Evolutionary conservation across 2,329 filamentous ascomycete species (phyloP).

Genomic region (Trichoderma polysporum): DNA sequence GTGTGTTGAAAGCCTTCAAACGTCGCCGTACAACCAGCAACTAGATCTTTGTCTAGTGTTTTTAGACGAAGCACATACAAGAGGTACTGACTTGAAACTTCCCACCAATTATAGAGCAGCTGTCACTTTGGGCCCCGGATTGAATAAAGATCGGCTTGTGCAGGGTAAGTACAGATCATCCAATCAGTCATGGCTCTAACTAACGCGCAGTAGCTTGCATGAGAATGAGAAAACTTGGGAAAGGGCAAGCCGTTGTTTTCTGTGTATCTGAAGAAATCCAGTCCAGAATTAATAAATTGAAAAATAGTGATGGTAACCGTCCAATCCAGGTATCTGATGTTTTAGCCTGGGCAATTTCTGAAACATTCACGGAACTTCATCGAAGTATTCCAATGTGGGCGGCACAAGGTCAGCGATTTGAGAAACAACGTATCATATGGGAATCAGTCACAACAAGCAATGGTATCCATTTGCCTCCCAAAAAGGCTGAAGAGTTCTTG

Average conservation of each 20-base stretch:
- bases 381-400: conserved; percentile 59
- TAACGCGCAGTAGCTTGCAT: conserved; percentile 62
- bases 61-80: conserved; percentile 67
- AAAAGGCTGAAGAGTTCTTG: conserved; percentile 45
- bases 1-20: conserved; percentile 48
- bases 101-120: conserved; percentile 59
- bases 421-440: conserved; percentile 43
- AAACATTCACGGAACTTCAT: conserved; percentile 53
- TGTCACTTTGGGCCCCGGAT: conserved; percentile 61
- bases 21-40: conserved; percentile 57
- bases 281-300: conserved; percentile 56
- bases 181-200: conserved; percentile 56
- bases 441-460: neutral
- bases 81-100: conserved; percentile 65
- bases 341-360: conserved; percentile 57
- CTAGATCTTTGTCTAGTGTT: conserved; percentile 62
- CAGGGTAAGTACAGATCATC: conserved; percentile 66
- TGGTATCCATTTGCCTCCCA: neutral
- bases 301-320: conserved; percentile 35
- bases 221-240: conserved; percentile 67
- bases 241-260: conserved; percentile 65
- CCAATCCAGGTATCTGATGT: conserved; percentile 55
- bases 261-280: conserved; percentile 60
- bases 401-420: conserved; percentile 55
- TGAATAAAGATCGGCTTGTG: conserved; percentile 67